Conservation (phyloP, 208 protist genomes). For the Wallacemonas sp. region DNA sequence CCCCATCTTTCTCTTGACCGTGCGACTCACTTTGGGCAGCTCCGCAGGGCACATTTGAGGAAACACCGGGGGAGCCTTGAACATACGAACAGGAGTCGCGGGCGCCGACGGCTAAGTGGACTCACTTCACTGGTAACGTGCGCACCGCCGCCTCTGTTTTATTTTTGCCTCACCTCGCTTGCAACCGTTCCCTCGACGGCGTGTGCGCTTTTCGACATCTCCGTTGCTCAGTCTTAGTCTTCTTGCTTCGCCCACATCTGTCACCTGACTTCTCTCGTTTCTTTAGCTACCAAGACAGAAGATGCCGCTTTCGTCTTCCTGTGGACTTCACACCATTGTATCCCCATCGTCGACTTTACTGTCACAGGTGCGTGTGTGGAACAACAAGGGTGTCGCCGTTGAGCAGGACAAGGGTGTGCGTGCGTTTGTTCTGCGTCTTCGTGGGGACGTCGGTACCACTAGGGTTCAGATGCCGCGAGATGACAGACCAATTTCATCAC, state of each 20-base stretch:
- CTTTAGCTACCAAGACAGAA: neutral
- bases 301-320: neutral
- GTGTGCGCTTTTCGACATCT: too few relatives aligned
- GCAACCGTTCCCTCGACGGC: neutral
- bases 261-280: neutral
- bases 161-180: too few relatives aligned
- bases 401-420: conserved; percentile 50
- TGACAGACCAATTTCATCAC: conserved; percentile 39
- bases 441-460: conserved; percentile 38
- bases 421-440: conserved; percentile 46
- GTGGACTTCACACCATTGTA: conserved; percentile 9
- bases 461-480: conserved; percentile 71
- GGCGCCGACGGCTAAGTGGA: too few relatives aligned
- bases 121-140: too few relatives aligned
- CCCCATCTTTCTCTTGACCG: too few relatives aligned
- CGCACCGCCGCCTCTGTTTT: too few relatives aligned
- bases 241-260: neutral
- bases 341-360: conserved; percentile 21
- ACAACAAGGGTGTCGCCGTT: conserved; percentile 49
- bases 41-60: too few relatives aligned
- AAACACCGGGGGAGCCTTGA: too few relatives aligned
- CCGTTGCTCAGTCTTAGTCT: neutral
- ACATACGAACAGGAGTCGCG: too few relatives aligned
- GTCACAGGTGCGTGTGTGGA: conserved; percentile 19
- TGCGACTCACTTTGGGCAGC: too few relatives aligned